phyloP scores from a whole-genome alignment of 1,139 yeast genomes.

The Insectozyma bohioensis region DNA sequence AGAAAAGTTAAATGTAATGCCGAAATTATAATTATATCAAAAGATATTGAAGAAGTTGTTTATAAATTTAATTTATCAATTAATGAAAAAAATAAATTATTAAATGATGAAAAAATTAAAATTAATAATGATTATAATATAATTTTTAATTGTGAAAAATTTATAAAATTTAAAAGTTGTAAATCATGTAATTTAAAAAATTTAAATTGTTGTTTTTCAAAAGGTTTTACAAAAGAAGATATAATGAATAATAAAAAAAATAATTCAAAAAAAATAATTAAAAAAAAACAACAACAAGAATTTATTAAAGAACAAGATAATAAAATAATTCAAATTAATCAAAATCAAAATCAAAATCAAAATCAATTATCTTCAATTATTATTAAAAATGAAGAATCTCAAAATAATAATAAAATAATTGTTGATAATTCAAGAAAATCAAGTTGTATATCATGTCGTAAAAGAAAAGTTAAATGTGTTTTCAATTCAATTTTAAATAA shows the following conservation, averaged over 20 bases:
- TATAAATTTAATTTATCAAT: slow-evolving; percentile 13
- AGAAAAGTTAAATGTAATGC: slow-evolving; percentile 78
- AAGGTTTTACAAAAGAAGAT: slow-evolving; percentile 62
- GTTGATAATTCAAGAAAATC: slow-evolving; percentile 23
- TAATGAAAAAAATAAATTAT: slow-evolving; percentile 6
- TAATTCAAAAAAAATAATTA: slow-evolving; percentile 8
- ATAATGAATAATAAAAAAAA: slow-evolving; percentile 30
- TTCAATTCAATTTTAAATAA: slow-evolving; percentile 25
- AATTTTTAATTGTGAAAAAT: slow-evolving; percentile 30
- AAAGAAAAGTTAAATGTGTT: slow-evolving; percentile 40
- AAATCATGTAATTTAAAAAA: slow-evolving; percentile 47
- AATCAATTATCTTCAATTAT: not conserved
- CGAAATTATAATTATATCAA: slow-evolving; percentile 38
- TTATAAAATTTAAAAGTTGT: slow-evolving; percentile 51
- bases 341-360: not conserved
- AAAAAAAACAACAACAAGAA: slow-evolving; percentile 5
- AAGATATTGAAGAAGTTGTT: slow-evolving; percentile 8
- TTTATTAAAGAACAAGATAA: too few species aligned
- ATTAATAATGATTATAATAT: slow-evolving; percentile 10
- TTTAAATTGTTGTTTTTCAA: slow-evolving; percentile 50
- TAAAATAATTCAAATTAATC: slow-evolving; percentile 7
- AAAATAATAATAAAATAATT: too few species aligned
- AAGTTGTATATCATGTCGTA: slow-evolving; percentile 38
- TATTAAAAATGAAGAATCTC: too few species aligned
- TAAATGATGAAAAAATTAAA: slow-evolving; percentile 2